Evolutionary conservation across 805 yeast species (phyloP), one percentile per base, ranked within the genome.

Genomic region (Saturnispora serradocipensis): DNA sequence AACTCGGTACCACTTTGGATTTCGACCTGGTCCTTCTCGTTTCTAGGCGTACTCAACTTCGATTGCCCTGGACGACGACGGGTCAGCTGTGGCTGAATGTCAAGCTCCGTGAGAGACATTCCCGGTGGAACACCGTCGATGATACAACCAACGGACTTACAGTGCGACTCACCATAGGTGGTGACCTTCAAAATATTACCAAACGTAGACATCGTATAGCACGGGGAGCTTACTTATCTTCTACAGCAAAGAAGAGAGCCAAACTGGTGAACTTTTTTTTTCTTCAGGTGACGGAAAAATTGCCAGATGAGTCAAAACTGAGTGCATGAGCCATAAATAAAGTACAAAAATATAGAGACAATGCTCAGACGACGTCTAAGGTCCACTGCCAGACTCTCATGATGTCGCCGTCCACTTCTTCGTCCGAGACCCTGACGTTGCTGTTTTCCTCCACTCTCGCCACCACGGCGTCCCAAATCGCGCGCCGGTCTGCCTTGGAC

Each of bases 51-150:
- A 22, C 96, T 80, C 54, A 93, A 73, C 57, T 85, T 86, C 47
- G 90, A 81, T 71, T 93, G 99, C 48, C 99, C 99, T 2, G 99
- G 99, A 72, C 99, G 84, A 76, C 99, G 85, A 72, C 99, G 82
- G 22, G 95, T 83, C 61, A 93, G 72, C 74, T 93, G 99, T 16
- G 97, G 96, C 73, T 93, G 99, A 59, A 93, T 79, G 64, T 93
- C 98, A 5, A 72, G 81, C 68, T 88, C 97, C 16, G 85, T 77
- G 50, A 93, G 77, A 7, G 81, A 76, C 79, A 93, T 75, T 32
- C 96, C 96, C 28, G 99, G 97, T 30, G 99, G 99, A 42, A 89
- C 93, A 53, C 99, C 99, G 60, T 93, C 99, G 39, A 93, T 97
- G 55, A 93, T 93, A 71, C 98, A 93, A 32, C 99, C 99, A 42